Base-by-base conservation (phyloP, 2,329 filamentous ascomycete species). In the Cytospora chrysosperma region DNA sequence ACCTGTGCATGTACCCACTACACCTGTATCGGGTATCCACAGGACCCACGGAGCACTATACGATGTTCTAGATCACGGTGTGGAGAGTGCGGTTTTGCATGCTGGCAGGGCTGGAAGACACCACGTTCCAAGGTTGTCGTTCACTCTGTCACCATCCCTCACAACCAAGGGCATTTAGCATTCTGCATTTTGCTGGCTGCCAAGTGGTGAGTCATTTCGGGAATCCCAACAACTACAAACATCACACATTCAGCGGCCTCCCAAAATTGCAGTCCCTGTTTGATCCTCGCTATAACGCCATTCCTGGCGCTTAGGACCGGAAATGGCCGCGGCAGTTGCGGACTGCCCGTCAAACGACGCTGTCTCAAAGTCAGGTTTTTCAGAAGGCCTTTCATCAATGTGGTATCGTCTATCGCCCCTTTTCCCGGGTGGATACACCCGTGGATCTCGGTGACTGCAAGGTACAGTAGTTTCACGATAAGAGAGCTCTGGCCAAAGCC, bases 401-500 rank as follows among this genome's bases (percentile, higher is more conserved):
- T 59, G 56, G 54, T 55, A 53, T 54, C 34, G 37, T 32, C 26
- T 30, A 50, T 37, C 51, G 30, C 62, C 62, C 62, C 56, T 60
- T 60, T 63, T 60, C 56, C 9, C 15, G 8, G 19, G 56, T 59
- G 62, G 62, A 56, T 55, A 49, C 51, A 26, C n/a, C n/a, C n/a
- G n/a, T n/a, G n/a, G n/a, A n/a, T 53, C 32, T 24, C 15, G 13
- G 40, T 43, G n/a, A 40, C 56, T 50, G 56, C 51, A 59, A 30
- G 19, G 21, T n/a, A 57, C 58, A 60, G 47, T 51, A 55, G 47
- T 28, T 27, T 32, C 51, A 26, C 51, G 27, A 55, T 34, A 51
- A 57, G n/a, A 28, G 61, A 64, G 62, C 62, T 61, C 34, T 64
- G 62, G 51, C 59, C 58, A 64, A 27, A 21, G 30, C 26, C 21